Percentiles rank a stretch among this genome's conserved stretches.
phyloP scores from a whole-genome alignment of 495 filamentous ascomycete genomes.

The Usnea hakonensis region DNA sequence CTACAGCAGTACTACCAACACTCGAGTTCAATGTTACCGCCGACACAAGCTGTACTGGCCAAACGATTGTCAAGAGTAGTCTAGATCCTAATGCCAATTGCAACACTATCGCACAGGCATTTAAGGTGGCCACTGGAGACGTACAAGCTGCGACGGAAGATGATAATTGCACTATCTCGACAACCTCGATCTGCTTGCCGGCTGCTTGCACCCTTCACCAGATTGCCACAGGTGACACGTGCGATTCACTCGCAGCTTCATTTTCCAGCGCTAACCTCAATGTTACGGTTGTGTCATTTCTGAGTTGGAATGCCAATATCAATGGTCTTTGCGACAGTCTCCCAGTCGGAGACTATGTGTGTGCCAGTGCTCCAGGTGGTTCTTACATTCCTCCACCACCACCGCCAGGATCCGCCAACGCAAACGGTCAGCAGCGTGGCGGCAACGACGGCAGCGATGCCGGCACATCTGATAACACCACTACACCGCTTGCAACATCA shows the following conservation, averaged over 20 bases:
- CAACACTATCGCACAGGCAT: slow-evolving; percentile 22
- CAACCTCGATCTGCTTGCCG: slow-evolving; percentile 15
- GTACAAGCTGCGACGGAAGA: slow-evolving; percentile 19
- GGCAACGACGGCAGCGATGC: slow-evolving; percentile 8
- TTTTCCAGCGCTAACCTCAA: slow-evolving; percentile 10
- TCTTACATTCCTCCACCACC: slow-evolving; percentile 15
- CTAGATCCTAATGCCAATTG: slow-evolving; percentile 24
- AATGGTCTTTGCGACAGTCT: slow-evolving; percentile 19
- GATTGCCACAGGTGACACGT: slow-evolving; percentile 4
- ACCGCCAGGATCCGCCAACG: slow-evolving; percentile 2
- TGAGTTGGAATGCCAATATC: slow-evolving; percentile 18
- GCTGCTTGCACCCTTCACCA: slow-evolving; percentile 10
- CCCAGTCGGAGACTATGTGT: slow-evolving; percentile 12
- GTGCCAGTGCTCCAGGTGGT: slow-evolving; percentile 13
- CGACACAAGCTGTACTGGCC: slow-evolving; percentile 11
- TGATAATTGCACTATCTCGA: slow-evolving; percentile 5
- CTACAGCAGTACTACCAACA: slow-evolving; percentile 12
- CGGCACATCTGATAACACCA: slow-evolving; percentile 4
- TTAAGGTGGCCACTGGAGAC: slow-evolving; percentile 26
- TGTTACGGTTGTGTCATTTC: slow-evolving; percentile 9
- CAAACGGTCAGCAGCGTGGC: slow-evolving; percentile 9
- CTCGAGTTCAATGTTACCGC: slow-evolving; percentile 11
- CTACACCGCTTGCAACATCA: slow-evolving; percentile 4
- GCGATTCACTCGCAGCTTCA: slow-evolving; percentile 15
- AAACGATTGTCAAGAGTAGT: slow-evolving; percentile 10